These are phyloP conservation scores for Aspergillus sp. DNA, from an alignment of 2,329 filamentous ascomycete species.

Conservation along the genomic window DNA sequence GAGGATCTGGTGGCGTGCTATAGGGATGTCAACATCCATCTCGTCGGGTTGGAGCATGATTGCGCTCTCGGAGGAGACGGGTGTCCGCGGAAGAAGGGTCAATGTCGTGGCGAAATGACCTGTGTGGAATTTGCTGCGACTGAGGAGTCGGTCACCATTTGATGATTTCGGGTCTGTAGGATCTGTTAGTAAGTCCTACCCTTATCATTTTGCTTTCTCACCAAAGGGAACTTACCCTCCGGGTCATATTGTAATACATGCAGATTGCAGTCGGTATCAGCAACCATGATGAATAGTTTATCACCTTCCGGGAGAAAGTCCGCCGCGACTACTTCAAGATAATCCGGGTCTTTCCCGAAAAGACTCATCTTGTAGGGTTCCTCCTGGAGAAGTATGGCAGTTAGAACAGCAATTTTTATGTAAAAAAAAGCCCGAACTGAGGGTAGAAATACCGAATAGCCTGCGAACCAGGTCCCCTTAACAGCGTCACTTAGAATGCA, in stretches of 20 bases:
- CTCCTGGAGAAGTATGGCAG: constrained; percentile 45
- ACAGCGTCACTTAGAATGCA: constrained; percentile 82
- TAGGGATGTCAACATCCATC: constrained; percentile 30
- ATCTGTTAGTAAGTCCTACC: background rate
- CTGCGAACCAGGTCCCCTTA: constrained; percentile 92
- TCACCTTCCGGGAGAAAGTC: constrained; percentile 84
- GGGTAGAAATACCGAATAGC: constrained; percentile 58
- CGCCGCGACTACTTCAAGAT: constrained; percentile 68
- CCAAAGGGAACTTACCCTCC: constrained; percentile 58
- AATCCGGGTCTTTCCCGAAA: constrained; percentile 76
- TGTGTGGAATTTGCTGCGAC: constrained; percentile 78
- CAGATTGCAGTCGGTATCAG: constrained; percentile 76
- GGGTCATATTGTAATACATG: constrained; percentile 91
- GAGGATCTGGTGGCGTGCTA: constrained; percentile 50
- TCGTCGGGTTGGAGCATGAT: constrained; percentile 25
- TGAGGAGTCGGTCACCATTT: constrained; percentile 77
- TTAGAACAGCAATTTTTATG: background rate
- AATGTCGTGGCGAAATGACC: constrained; percentile 70
- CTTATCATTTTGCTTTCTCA: background rate
- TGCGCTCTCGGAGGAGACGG: constrained; percentile 37
- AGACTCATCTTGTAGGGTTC: constrained; percentile 94
- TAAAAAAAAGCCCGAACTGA: background rate
- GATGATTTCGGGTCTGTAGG: constrained; percentile 78
- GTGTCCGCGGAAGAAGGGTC: constrained; percentile 63
- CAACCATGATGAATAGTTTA: constrained; percentile 71